Evolutionary conservation across 176 grass and related monocot species (phyloP).

Genomic region (Oryza meyeriana): DNA sequence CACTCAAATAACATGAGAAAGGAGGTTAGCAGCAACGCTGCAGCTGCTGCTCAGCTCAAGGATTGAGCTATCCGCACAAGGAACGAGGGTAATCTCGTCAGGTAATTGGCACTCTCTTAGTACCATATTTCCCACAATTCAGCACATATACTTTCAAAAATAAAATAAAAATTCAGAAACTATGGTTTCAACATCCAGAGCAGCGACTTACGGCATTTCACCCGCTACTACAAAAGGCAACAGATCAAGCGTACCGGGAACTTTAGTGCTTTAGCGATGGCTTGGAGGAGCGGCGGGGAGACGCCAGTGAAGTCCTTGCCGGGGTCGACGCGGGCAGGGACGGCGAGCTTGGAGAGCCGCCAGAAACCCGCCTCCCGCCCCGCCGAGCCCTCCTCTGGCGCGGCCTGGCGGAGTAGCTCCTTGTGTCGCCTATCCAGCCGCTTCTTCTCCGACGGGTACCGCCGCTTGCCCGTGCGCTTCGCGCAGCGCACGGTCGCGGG

Average conservation of each 20-base stretch:
- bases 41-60: background rate
- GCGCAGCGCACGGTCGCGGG: slow-evolving; percentile 46
- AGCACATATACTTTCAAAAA: too few relatives aligned
- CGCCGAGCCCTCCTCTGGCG: slow-evolving; percentile 37
- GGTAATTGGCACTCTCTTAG: background rate
- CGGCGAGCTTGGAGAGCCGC: slow-evolving; percentile 78
- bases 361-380: slow-evolving; percentile 65
- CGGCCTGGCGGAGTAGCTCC: slow-evolving; percentile 36
- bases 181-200: background rate
- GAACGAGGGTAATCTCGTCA: background rate
- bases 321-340: slow-evolving; percentile 76
- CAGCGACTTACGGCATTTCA: background rate
- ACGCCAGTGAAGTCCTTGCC: slow-evolving; percentile 79
- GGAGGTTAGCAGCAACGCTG: background rate
- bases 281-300: slow-evolving; percentile 75
- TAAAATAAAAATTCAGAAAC: too few relatives aligned
- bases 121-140: background rate
- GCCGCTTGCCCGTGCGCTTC: slow-evolving; percentile 75
- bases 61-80: background rate
- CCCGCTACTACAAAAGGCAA: background rate
- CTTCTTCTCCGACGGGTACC: slow-evolving; percentile 99
- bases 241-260: slow-evolving; percentile 56
- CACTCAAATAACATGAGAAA: background rate
- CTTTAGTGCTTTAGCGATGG: slow-evolving; percentile 86
- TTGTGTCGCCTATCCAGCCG: slow-evolving; percentile 50